Conservation (phyloP, 768 basidiomycete genomes). For the Saitozyma sp. region DNA sequence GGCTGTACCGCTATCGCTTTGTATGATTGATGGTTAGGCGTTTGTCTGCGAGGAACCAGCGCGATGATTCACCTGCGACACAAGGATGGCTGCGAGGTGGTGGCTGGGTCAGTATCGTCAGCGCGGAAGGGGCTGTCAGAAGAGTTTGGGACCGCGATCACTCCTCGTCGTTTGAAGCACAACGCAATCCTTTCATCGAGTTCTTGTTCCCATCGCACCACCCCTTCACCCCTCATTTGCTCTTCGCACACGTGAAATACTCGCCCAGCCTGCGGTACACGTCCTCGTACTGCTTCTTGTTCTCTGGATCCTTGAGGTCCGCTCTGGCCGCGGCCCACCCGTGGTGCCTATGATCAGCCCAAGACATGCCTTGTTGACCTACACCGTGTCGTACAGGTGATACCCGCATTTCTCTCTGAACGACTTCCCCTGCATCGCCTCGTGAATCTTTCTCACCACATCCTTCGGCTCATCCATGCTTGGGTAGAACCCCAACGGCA, state of each 20-base stretch:
- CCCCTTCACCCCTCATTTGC: neutral
- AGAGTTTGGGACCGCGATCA: too few species aligned
- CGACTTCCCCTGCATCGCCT: slow-evolving; percentile 58
- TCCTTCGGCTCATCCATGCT: slow-evolving; percentile 51
- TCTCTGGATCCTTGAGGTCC: slow-evolving; percentile 61
- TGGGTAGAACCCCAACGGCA: slow-evolving; percentile 51
- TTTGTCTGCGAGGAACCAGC: too few species aligned
- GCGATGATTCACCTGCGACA: too few species aligned
- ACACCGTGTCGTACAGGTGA: slow-evolving; percentile 53
- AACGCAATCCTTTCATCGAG: slow-evolving; percentile 1
- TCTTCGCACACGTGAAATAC: slow-evolving; percentile 53
- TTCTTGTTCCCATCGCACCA: neutral
- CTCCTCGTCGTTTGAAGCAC: neutral
- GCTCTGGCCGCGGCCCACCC: slow-evolving; percentile 66
- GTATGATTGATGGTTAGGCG: neutral
- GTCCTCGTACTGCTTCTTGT: slow-evolving; percentile 63
- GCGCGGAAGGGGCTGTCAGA: too few species aligned
- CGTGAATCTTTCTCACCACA: slow-evolving; percentile 57
- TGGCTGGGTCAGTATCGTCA: too few species aligned
- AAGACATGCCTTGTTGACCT: slow-evolving; percentile 6
- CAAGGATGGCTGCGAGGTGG: too few species aligned
- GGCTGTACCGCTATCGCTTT: slow-evolving; percentile 6
- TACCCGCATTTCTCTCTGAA: slow-evolving; percentile 59
- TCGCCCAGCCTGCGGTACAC: slow-evolving; percentile 60
- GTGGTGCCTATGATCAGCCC: slow-evolving; percentile 56